These are phyloP conservation scores for Stenocarpella maydis DNA, from an alignment of 2,329 filamentous ascomycete genomes.

Conservation along the genomic window DNA sequence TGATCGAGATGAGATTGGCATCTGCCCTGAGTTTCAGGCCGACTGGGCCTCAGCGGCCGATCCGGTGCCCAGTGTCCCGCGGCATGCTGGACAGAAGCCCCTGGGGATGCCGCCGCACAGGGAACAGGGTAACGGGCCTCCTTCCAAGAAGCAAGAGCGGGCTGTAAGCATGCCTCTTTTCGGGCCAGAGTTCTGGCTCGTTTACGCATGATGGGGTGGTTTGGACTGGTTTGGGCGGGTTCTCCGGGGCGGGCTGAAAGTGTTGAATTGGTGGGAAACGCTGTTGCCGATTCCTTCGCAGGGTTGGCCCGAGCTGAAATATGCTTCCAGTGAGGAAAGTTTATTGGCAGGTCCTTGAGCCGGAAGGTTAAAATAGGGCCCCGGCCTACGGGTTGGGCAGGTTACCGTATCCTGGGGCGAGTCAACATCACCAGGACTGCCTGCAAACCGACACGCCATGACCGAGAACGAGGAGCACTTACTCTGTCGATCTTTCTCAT, in stretches of 20 bases:
- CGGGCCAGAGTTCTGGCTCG: too few relatives aligned
- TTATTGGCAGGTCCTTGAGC: neutral
- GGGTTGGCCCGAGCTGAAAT: neutral
- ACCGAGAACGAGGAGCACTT: neutral
- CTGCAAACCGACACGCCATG: neutral
- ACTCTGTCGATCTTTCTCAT: neutral
- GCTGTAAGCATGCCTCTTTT: neutral
- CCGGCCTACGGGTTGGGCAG: constrained; percentile 1
- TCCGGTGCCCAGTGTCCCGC: constrained; percentile 1
- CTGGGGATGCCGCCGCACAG: neutral
- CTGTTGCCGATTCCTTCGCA: neutral
- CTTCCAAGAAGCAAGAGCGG: neutral
- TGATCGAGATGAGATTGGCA: neutral
- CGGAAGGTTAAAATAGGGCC: constrained; percentile 1
- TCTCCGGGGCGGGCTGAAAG: neutral
- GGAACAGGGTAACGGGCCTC: neutral
- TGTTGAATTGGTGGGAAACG: neutral
- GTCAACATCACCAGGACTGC: constrained; percentile 1
- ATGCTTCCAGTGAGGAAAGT: neutral
- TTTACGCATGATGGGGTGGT: neutral
- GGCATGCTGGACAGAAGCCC: neutral
- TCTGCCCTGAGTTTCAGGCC: neutral
- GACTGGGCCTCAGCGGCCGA: constrained; percentile 17
- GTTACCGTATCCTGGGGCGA: constrained; percentile 8
- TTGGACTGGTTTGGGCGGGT: neutral